Conservation (phyloP, 352 stramenopile species). For the Albugo candida region DNA sequence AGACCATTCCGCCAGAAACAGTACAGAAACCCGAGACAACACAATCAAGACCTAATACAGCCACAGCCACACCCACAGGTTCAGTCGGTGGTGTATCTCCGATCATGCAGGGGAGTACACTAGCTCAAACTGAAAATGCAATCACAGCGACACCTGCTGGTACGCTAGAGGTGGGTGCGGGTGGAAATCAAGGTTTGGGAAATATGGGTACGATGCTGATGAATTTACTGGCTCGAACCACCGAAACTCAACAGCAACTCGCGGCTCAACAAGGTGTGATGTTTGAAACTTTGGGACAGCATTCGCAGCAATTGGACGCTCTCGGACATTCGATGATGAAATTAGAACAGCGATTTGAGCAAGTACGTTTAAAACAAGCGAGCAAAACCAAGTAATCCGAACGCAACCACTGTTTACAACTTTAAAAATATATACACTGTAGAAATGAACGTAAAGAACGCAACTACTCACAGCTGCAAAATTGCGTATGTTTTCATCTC, state of each 20-base stretch:
- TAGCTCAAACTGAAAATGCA: constrained; percentile 9
- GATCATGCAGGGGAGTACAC: constrained; percentile 19
- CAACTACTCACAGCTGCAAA: no score
- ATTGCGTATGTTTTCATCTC: no score
- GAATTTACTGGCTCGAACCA: constrained; percentile 66
- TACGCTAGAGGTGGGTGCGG: constrained; percentile 34
- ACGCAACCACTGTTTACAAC: no score
- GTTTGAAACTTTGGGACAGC: constrained; percentile 71
- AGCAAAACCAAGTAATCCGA: neutral
- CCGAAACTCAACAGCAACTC: constrained; percentile 72
- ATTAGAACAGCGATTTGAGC: constrained; percentile 56
- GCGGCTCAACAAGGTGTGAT: constrained; percentile 70
- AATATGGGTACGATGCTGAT: constrained; percentile 81
- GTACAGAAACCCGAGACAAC: neutral
- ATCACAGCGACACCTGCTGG: neutral
- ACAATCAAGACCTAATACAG: neutral
- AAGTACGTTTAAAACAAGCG: constrained; percentile 49
- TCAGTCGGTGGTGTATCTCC: constrained; percentile 8
- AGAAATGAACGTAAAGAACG: no score
- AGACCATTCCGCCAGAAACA: neutral
- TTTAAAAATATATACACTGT: no score
- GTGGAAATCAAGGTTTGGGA: constrained; percentile 26
- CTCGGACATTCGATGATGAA: constrained; percentile 53
- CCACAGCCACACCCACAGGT: constrained; percentile 3
- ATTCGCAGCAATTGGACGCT: constrained; percentile 61